Conservation (phyloP, 345 rosid species). For the Euphorbia peplus region DNA sequence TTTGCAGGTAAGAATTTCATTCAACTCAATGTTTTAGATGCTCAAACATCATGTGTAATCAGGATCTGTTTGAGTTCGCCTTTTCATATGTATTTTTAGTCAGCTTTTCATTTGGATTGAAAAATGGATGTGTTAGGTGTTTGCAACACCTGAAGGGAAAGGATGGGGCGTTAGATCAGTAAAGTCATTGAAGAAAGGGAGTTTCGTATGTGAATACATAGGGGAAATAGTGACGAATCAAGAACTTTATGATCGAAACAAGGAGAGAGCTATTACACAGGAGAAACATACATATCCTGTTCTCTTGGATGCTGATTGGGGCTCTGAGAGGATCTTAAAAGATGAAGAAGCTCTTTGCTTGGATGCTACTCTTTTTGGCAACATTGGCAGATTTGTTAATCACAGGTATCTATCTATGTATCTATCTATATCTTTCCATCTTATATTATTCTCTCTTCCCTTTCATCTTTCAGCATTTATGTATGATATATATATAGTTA, state of each 20-base stretch:
- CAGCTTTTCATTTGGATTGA: no score
- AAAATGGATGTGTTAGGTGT: constrained; percentile 18
- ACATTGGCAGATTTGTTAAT: constrained; percentile 29
- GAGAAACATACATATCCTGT: constrained; percentile 28
- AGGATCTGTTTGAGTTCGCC: no score
- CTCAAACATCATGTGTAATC: no score
- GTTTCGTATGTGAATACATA: constrained; percentile 20
- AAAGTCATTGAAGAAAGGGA: constrained; percentile 16
- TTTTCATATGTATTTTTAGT: no score
- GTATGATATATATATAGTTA: no score
- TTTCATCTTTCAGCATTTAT: no score
- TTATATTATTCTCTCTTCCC: neutral
- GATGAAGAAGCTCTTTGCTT: constrained; percentile 33
- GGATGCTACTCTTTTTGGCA: constrained; percentile 31
- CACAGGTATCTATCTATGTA: constrained; percentile 23
- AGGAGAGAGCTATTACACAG: constrained; percentile 14
- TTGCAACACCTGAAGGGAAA: constrained; percentile 16
- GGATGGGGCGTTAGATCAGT: constrained; percentile 22
- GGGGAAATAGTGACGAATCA: constrained; percentile 21
- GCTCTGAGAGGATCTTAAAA: constrained; percentile 29
- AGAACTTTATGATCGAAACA: constrained; percentile 18
- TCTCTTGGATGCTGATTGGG: constrained; percentile 30
- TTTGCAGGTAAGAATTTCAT: constrained; percentile 29
- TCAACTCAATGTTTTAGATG: no score
- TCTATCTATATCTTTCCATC: no score